Percentiles rank a stretch among this genome's conserved stretches.
These are phyloP conservation scores for Cystofilobasidium capitatum DNA, from an alignment of 768 basidiomycete species.

Conservation along the genomic window DNA sequence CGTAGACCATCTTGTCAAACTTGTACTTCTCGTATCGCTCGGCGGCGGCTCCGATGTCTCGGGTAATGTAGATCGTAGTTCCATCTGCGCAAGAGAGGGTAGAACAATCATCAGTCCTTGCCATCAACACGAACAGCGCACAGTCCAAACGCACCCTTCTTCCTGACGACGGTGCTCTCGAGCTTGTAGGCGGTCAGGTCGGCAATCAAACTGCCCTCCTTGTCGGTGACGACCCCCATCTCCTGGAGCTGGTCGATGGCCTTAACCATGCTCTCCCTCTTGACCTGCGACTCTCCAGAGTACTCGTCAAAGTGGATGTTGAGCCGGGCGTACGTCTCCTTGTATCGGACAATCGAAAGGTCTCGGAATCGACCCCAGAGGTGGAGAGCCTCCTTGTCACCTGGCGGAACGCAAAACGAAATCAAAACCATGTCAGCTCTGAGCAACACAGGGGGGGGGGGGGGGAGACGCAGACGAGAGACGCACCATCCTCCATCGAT, in stretches of 20 bases:
- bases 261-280: slow-evolving; percentile 51
- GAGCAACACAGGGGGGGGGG: neutral
- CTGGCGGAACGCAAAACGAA: slow-evolving; percentile 27
- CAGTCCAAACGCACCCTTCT: slow-evolving; percentile 44
- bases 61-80: slow-evolving; percentile 85
- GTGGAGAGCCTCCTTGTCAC: slow-evolving; percentile 67
- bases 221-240: slow-evolving; percentile 60
- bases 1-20: slow-evolving; percentile 88
- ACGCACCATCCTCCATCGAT: slow-evolving; percentile 72
- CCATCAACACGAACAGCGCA: neutral
- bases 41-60: slow-evolving; percentile 87
- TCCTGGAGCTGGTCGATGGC: slow-evolving; percentile 60
- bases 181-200: slow-evolving; percentile 84
- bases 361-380: slow-evolving; percentile 93
- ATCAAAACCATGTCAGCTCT: neutral
- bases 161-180: slow-evolving; percentile 79
- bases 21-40: slow-evolving; percentile 87
- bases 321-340: slow-evolving; percentile 72
- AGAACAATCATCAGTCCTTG: neutral
- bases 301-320: slow-evolving; percentile 90
- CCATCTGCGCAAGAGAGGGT: slow-evolving; percentile 51
- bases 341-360: slow-evolving; percentile 79
- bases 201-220: slow-evolving; percentile 61
- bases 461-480: neutral
- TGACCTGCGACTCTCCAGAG: slow-evolving; percentile 59